A percentile compares a stretch with the other conserved stretches of the same genome.
phyloP scores from a whole-genome alignment of 2,329 filamentous ascomycete genomes.

The Diaporthe helianthi region DNA sequence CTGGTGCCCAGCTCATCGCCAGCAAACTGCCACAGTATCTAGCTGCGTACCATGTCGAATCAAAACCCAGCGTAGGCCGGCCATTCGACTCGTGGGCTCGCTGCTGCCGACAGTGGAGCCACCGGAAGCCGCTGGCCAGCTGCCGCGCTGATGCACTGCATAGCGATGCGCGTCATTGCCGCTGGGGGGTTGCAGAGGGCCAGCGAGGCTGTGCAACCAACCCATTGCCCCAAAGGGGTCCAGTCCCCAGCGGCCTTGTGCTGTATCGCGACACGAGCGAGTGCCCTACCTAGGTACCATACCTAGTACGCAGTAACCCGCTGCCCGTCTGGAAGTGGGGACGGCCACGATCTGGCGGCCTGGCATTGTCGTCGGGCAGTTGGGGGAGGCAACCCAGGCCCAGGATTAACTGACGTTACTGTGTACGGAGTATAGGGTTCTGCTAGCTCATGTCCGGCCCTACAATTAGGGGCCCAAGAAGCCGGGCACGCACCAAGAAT shows the following conservation, averaged over 20 bases:
- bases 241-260: background rate
- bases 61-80: background rate
- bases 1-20: conserved; percentile 3
- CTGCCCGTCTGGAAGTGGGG: background rate
- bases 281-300: background rate
- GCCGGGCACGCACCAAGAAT: conserved; percentile 21
- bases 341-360: background rate
- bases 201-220: conserved; percentile 33
- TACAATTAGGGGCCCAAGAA: conserved; percentile 14
- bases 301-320: too few species aligned
- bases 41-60: conserved; percentile 21
- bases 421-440: background rate
- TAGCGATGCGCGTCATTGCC: conserved; percentile 20
- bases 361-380: background rate
- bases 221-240: background rate
- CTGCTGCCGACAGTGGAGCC: conserved; percentile 23
- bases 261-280: conserved; percentile 5
- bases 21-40: background rate
- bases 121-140: conserved; percentile 15
- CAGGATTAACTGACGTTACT: background rate
- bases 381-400: conserved; percentile 8
- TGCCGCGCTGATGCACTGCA: conserved; percentile 6
- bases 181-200: conserved; percentile 19
- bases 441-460: conserved; percentile 10
- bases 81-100: background rate